Base-by-base conservation (phyloP, 2,329 filamentous ascomycete species). In the Ceratocystis alfenasii region DNA sequence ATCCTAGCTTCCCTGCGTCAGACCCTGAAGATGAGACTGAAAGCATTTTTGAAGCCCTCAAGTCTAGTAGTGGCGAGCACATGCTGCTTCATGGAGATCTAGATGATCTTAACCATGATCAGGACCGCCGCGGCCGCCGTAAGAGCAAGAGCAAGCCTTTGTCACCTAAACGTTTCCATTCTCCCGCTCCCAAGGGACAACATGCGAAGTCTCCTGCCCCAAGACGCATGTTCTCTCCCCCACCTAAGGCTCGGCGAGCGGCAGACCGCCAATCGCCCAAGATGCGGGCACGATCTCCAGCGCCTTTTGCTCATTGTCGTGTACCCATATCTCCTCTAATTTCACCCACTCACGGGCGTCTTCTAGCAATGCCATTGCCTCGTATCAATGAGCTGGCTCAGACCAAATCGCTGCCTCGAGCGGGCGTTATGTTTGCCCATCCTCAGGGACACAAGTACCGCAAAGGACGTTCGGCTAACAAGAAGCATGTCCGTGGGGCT, bases 1-100 rank as follows among this genome's bases (percentile, higher is more conserved):
- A 99, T 72, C 94, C 94, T 0, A 96, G 92, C 72, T 99, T 99
- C 74, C 94, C 94, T 0, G 92, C 91, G 0, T 96, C 92, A 0
- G 94, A 97, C 70, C 89, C 88, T 0, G 94, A 99, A 70, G 86
- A 91, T 70, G 89, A 89, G 60, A 88, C 90, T 46, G 85, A 89
- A 50, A 86, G 89, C 65, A 83, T 74, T 74, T 86, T 73, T 77
- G 85, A 75, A 74, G 78, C 75, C 71, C 78, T 72, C 48, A 67
- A 59, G 36, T 67, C 66, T 5, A 67, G 66, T 62, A 66, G 64
- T 30, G 55, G 63, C n/a, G 64, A 66, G 20, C 48, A 55, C 22
- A 59, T 30, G 25, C 30, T 63, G 50, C 78, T 90, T 63, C 86
- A 88, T 69, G 88, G 88, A 22, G 82, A 87, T 70, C 83, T 90